phyloP scores from a whole-genome alignment of 2,329 filamentous ascomycete species.

The Diaporthe sp. region DNA sequence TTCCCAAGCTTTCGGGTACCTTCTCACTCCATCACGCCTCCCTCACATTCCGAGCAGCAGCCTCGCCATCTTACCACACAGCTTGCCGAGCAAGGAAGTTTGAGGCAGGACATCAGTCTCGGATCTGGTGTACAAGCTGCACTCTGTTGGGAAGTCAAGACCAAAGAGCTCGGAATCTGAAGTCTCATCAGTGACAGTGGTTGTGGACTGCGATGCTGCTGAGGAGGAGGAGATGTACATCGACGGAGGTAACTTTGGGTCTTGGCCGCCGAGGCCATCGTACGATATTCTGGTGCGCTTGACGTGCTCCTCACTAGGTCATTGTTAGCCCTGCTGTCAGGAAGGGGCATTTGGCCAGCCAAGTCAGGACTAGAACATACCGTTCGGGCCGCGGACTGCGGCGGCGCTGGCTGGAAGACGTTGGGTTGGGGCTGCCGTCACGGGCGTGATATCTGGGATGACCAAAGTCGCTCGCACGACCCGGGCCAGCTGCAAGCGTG shows the following conservation, averaged over 20 bases:
- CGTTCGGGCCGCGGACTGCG: conserved; percentile 18
- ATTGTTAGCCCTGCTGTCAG: background rate
- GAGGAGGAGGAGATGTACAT: background rate
- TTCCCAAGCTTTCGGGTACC: background rate
- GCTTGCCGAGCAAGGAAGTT: background rate
- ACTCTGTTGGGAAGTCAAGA: background rate
- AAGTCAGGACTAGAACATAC: background rate
- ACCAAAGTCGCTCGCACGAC: background rate
- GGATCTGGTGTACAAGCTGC: background rate
- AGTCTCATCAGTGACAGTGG: background rate
- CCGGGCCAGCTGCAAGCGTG: conserved; percentile 32
- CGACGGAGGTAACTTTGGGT: background rate
- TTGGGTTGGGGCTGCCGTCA: background rate
- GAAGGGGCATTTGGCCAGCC: background rate
- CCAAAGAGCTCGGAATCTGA: background rate
- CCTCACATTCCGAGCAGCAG: conserved; percentile 13
- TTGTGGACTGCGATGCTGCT: background rate
- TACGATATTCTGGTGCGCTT: conserved; percentile 36
- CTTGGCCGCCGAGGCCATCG: conserved; percentile 13
- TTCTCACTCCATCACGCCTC: background rate
- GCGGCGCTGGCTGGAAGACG: conserved; percentile 1
- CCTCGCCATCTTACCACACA: conserved; percentile 18
- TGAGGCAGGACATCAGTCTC: background rate
- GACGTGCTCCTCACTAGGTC: conserved; percentile 26
- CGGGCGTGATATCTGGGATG: background rate